Base-by-base conservation (phyloP, 2,329 filamentous ascomycete species). In the Epichloe festucae region DNA sequence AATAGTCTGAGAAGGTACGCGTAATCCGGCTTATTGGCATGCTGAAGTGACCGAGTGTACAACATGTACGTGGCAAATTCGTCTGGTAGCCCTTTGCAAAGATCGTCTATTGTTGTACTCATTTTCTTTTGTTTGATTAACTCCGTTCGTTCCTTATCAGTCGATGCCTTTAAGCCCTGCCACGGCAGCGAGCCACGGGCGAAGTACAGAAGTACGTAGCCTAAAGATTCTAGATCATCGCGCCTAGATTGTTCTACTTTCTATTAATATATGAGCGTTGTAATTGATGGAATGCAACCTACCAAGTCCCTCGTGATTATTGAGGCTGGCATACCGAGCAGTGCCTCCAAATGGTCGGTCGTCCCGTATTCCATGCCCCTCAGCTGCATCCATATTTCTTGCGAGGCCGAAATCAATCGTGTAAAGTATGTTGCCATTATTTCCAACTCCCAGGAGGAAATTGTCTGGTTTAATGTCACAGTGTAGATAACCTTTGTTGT, bases 381-480 rank as follows among this genome's bases (percentile, higher is more conserved):
- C 38, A 4, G 4, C 14, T 12, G 11, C 5, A 15, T 41, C 41
- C 19, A 46, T 39, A 15, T 54, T 41, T 21, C 31, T 44, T 66
- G 93, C 91, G 59, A 98, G 77, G 78, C 93, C 93, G 63, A 98
- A 98, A 72, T 97, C 93, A 62, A 97, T 97, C 47, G 96, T 91
- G 63, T 97, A 97, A 77, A 98, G 90, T 76, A 96, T 90, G 75
- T 97, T 97, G 59, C 93, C 93, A 65, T 91, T 88, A 80, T 96
- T 97, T 66, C 93, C 93, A 63, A 96, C 96, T 56, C 91, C 91
- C 89, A 97, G 95, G 48, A 97, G 78, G 75, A 97, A 97, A 80
- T 98, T 97, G 77, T 98, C 93, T 31, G 93, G 93, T 79, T 98
- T 98, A 77, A 98, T 97, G 70, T 97, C 93, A 73, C 93, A 90